Evolutionary conservation across 192 early-diverging fungal species (phyloP).

Genomic region (Phycomyces blakesleeanus): DNA sequence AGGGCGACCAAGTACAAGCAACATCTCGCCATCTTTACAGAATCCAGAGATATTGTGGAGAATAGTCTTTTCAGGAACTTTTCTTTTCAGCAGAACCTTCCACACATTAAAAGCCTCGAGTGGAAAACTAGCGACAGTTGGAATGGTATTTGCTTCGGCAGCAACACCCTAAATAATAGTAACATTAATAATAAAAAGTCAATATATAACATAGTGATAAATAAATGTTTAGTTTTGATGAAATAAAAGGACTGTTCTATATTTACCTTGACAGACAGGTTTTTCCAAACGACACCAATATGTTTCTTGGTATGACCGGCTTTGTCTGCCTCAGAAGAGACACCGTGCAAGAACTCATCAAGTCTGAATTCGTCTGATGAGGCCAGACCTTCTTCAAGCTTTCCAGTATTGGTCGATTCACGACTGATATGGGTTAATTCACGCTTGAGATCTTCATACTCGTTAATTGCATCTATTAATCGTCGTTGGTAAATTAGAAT

Average conservation of each 20-base stretch:
- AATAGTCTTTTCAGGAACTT: constrained; percentile 43
- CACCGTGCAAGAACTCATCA: constrained; percentile 16
- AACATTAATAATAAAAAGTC: too few relatives aligned
- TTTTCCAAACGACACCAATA: constrained; percentile 38
- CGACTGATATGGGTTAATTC: constrained; percentile 16
- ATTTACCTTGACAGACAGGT: constrained; percentile 30
- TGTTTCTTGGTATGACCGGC: constrained; percentile 17
- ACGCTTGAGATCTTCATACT: constrained; percentile 16
- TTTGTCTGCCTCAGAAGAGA: constrained; percentile 3
- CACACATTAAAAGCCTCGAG: neutral
- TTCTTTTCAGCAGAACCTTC: neutral
- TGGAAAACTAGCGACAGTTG: constrained; percentile 21
- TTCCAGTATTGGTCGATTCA: neutral
- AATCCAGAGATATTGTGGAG: constrained; percentile 60
- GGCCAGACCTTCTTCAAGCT: constrained; percentile 11
- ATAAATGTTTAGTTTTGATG: too few relatives aligned
- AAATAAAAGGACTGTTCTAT: too few relatives aligned
- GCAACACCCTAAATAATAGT: constrained; percentile 15
- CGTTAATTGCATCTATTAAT: constrained; percentile 9
- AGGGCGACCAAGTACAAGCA: constrained; percentile 65
- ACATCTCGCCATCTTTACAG: constrained; percentile 72
- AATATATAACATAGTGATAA: too few relatives aligned
- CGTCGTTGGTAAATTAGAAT: too few relatives aligned
- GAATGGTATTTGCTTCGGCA: constrained; percentile 31
- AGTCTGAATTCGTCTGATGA: constrained; percentile 7